phyloP scores from a whole-genome alignment of 805 yeast species.

The Cyberlindnera saturnus region DNA sequence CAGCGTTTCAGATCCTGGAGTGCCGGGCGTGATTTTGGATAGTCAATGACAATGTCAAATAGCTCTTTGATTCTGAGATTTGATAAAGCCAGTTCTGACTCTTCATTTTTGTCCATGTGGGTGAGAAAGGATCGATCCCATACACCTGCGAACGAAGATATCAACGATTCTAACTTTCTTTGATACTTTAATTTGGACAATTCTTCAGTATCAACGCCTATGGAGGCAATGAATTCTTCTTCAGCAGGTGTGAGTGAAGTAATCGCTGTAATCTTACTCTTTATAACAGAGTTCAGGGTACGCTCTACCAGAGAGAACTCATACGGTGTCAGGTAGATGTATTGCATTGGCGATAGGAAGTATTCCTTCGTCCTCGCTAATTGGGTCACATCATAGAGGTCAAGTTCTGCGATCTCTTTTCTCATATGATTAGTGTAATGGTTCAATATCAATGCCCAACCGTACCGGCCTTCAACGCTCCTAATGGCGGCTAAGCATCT shows the following conservation, averaged over 20 bases:
- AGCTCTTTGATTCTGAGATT: constrained; percentile 51
- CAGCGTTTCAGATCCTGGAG: constrained; percentile 54
- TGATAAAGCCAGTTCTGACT: constrained; percentile 10
- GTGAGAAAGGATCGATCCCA: constrained; percentile 18
- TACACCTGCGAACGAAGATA: constrained; percentile 5
- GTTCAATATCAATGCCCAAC: constrained; percentile 3
- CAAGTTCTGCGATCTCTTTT: constrained; percentile 4
- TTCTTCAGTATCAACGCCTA: constrained; percentile 18
- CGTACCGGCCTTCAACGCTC: constrained; percentile 1
- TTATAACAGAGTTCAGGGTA: constrained; percentile 13
- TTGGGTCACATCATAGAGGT: constrained; percentile 2
- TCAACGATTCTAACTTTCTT: constrained; percentile 1
- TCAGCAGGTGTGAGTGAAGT: constrained; percentile 5
- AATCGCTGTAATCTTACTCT: constrained; percentile 4
- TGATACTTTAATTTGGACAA: constrained; percentile 9
- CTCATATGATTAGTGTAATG: constrained; percentile 17
- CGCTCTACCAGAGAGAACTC: constrained; percentile 13
- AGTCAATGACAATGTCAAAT: constrained; percentile 48
- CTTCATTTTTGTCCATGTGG: constrained; percentile 7
- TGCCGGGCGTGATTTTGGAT: constrained; percentile 47
- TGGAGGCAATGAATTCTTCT: constrained; percentile 10
- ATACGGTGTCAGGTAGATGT: constrained; percentile 9
- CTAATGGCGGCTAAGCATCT: constrained; percentile 19
- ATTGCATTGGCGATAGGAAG: constrained; percentile 17
- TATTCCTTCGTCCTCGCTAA: constrained; percentile 14